These are phyloP conservation scores for Alternaria sp. DNA, from an alignment of 2,329 filamentous ascomycete species.

Conservation along the genomic window DNA sequence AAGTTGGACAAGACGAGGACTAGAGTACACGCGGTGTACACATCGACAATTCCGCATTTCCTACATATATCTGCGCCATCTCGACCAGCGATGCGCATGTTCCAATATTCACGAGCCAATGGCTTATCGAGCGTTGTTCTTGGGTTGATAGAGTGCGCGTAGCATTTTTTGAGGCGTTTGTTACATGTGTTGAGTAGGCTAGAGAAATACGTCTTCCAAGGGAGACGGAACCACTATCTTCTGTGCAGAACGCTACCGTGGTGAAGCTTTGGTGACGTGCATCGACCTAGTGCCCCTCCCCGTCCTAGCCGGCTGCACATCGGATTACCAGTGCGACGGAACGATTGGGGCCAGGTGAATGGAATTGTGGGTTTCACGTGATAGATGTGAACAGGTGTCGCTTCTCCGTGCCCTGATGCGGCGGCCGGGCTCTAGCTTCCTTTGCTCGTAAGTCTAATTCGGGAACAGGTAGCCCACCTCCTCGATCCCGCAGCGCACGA, in stretches of 20 bases:
- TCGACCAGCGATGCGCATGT: constrained; percentile 21
- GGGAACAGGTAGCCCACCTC: constrained; percentile 25
- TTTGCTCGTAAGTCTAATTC: constrained; percentile 36
- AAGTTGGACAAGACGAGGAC: constrained; percentile 52
- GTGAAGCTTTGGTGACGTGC: constrained; percentile 1
- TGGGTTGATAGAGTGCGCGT: constrained; percentile 36
- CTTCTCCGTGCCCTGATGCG: constrained; percentile 17
- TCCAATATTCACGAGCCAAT: constrained; percentile 32
- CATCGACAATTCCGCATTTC: constrained; percentile 23
- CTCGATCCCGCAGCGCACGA: constrained; percentile 30
- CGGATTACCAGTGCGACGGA: not conserved
- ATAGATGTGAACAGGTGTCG: constrained; percentile 19
- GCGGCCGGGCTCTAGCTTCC: constrained; percentile 18
- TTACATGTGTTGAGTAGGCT: not conserved
- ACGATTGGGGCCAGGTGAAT: constrained; percentile 2
- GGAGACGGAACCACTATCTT: not conserved
- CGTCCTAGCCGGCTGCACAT: not conserved
- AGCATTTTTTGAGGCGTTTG: constrained; percentile 27
- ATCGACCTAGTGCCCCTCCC: not conserved
- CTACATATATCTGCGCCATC: constrained; percentile 26
- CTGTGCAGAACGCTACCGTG: not conserved
- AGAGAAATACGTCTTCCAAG: constrained; percentile 6
- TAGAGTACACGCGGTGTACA: constrained; percentile 15
- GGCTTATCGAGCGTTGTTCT: constrained; percentile 28
- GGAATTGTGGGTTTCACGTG: constrained; percentile 15